Evolutionary conservation across 2,329 filamentous ascomycete species (phyloP).

Genomic region (Penicillium brasilianum): DNA sequence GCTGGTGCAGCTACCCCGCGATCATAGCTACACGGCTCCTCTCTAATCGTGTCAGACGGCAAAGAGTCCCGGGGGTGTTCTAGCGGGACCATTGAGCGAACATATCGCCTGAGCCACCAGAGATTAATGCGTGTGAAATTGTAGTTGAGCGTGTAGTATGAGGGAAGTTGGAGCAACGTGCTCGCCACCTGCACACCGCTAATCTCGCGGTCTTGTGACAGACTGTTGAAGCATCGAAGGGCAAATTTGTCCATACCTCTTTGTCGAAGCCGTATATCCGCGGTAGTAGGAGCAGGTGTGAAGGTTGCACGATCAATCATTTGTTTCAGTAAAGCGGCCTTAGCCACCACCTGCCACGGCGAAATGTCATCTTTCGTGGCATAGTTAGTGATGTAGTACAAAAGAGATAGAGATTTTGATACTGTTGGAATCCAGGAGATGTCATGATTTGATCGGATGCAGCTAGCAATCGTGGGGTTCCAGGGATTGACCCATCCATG

Average conservation of each 20-base stretch:
- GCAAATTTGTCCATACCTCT: neutral
- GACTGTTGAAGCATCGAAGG: neutral
- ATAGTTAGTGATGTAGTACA: neutral
- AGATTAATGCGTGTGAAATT: constrained; percentile 19
- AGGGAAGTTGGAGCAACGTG: constrained; percentile 16
- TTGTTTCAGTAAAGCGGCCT: neutral
- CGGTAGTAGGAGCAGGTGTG: neutral
- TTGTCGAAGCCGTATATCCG: neutral
- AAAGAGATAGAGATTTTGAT: neutral
- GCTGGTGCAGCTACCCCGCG: neutral
- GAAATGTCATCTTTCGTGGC: neutral
- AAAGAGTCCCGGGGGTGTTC: neutral
- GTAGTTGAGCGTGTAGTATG: constrained; percentile 18
- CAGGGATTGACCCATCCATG: constrained; percentile 18
- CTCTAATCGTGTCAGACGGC: neutral
- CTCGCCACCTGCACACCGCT: constrained; percentile 15
- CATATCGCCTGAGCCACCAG: constrained; percentile 16
- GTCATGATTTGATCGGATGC: neutral
- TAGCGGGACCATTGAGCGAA: neutral
- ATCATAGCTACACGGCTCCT: neutral
- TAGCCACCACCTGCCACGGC: neutral
- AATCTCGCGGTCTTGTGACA: neutral
- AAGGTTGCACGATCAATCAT: neutral
- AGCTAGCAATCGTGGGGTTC: constrained; percentile 16
- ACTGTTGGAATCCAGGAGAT: neutral